These are phyloP conservation scores for Conticribra weissflogii DNA, from an alignment of 108 stramenopile genomes.

Conservation along the genomic window DNA sequence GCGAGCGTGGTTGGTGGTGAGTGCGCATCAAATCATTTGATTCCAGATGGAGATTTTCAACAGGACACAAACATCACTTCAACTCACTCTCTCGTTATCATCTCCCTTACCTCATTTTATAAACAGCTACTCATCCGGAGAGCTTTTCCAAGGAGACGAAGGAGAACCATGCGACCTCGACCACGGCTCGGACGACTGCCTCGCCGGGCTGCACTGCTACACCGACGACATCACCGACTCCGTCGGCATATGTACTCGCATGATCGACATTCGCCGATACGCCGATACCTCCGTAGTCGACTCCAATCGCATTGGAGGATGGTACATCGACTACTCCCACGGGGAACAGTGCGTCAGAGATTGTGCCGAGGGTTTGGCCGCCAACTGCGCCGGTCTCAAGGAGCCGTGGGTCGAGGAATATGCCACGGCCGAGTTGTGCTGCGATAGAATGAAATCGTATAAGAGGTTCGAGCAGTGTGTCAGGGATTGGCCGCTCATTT, in stretches of 20 bases:
- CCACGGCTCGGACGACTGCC: slow-evolving; percentile 6
- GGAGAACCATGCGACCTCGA: slow-evolving; percentile 9
- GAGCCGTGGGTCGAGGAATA: background rate
- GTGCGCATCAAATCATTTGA: background rate
- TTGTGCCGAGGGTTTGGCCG: slow-evolving; percentile 36
- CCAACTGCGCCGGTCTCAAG: slow-evolving; percentile 7
- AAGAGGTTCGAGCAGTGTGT: slow-evolving; percentile 8
- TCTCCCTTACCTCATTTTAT: background rate
- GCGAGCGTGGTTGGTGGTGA: slow-evolving; percentile 28
- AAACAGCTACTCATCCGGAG: slow-evolving; percentile 4
- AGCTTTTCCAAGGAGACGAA: background rate
- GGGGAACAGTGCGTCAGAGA: slow-evolving; percentile 53
- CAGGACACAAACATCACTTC: too few relatives aligned
- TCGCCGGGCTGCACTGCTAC: background rate
- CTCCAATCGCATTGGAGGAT: slow-evolving; percentile 25
- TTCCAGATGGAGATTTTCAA: too few relatives aligned
- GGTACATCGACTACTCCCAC: slow-evolving; percentile 15
- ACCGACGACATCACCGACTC: slow-evolving; percentile 1
- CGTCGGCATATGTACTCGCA: background rate
- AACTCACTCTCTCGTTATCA: background rate
- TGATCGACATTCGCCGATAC: background rate
- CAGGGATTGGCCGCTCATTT: background rate
- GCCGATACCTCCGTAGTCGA: background rate
- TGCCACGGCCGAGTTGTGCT: slow-evolving; percentile 5
- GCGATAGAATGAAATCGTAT: slow-evolving; percentile 34